Percentiles rank a stretch among this genome's conserved stretches.
Conservation (phyloP, 495 filamentous ascomycete species). For the Penicillium bialowiezense region DNA sequence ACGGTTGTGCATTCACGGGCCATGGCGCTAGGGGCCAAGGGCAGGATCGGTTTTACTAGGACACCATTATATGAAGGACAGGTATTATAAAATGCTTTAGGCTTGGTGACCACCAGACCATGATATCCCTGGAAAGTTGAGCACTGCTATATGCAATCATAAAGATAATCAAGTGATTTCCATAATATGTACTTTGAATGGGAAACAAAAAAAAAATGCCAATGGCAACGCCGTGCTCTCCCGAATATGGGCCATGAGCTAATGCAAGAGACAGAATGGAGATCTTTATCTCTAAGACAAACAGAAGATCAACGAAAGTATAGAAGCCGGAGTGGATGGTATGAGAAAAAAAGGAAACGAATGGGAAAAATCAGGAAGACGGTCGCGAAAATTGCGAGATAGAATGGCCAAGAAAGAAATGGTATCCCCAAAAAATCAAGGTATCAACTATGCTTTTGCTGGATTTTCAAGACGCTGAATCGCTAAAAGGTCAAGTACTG, state of each 20-base stretch:
- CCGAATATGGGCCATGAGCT: conserved; percentile 10
- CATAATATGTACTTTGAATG: conserved; percentile 3
- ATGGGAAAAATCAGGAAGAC: not conserved
- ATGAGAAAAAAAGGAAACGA: conserved; percentile 1
- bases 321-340: not conserved
- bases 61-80: no score
- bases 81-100: no score
- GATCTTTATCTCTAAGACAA: not conserved
- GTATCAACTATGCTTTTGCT: conserved; percentile 20
- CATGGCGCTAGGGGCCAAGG: not conserved
- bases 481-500: conserved; percentile 12
- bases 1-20: conserved; percentile 14
- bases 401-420: conserved; percentile 6
- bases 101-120: not conserved
- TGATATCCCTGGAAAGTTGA: not conserved
- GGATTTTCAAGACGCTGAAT: conserved; percentile 25
- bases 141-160: not conserved
- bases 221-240: conserved; percentile 21
- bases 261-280: conserved; percentile 19
- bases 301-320: not conserved
- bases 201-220: conserved; percentile 13
- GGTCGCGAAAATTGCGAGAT: conserved; percentile 2
- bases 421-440: conserved; percentile 7
- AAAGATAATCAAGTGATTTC: not conserved
- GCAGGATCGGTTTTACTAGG: no score